Evolutionary conservation across 106 monocot species (phyloP), one percentile per base, ranked within the genome.

Genomic region (Allium sativum): DNA sequence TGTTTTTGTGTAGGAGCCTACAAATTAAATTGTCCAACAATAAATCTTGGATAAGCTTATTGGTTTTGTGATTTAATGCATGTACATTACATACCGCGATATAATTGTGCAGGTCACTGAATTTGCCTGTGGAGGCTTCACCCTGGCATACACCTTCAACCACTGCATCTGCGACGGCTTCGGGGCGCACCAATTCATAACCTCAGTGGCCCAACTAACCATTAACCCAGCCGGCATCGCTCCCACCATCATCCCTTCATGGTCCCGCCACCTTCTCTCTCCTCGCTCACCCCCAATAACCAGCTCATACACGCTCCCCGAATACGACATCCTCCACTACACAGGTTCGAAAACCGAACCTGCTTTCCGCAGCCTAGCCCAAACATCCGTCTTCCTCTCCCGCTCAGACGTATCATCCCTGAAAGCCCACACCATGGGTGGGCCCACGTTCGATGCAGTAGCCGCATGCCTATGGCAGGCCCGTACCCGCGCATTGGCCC

Each of bases 141-240:
- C 51, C 50, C 64, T 65, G 8, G 64, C 64, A 8, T 65, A 65
- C 64, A 65, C 64, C 48, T 52, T 65, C 64, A 65, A 52, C 51
- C 64, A 52, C 52, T 65, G 64, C 40, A 14, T 65, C 40, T 65
- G 64, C 31, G 64, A 65, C 64, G 64, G 43, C 14, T 65, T 65
- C 14, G 52, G 64, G 9, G 64, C 64, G 8, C 64, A 65, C 64
- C 64, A 65, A 52, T 65, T 52, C 48, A 41, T 50, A 40, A 14
- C 64, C 16, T 31, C 64, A 14, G 47, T 65, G 16, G 51, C 52
- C 18, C 51, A 65, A 47, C 10, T 65, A n/a, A 52, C 64, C 9
- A 21, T 22, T n/a, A n/a, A 65, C 52, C 64, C 64, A 1, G 16
- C 51, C n/a, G 50, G 48, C n/a, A 4, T 40, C 0, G 15, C 51